Evolutionary conservation across 192 early-diverging fungal species (phyloP).

Genomic region (Neocallimastix lanati): DNA sequence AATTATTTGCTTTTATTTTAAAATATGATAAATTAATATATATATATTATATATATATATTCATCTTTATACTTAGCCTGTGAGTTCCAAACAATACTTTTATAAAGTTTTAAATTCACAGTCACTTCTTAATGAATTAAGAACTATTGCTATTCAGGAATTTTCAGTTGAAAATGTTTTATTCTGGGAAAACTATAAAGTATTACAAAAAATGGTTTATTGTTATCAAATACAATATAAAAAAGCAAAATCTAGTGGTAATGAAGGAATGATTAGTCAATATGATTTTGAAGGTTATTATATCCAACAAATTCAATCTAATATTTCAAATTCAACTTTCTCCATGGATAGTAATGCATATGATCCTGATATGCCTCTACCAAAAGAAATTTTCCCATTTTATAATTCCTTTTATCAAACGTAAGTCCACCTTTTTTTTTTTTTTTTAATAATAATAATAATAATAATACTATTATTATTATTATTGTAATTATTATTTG

Average conservation of each 20-base stretch:
- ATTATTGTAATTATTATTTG: no score
- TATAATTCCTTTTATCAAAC: neutral
- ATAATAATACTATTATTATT: neutral
- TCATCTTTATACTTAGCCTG: neutral
- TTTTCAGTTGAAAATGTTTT: no score
- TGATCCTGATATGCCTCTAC: neutral
- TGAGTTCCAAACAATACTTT: neutral
- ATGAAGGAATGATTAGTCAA: neutral
- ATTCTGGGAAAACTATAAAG: neutral
- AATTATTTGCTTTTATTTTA: no score
- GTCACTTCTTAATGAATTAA: neutral
- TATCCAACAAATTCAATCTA: neutral
- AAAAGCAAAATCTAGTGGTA: neutral
- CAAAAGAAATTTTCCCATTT: neutral
- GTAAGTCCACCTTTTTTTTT: neutral
- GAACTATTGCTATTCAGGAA: neutral
- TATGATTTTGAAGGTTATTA: neutral
- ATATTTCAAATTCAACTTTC: neutral
- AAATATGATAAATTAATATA: no score
- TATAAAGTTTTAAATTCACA: no score
- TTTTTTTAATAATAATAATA: neutral
- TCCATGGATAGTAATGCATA: neutral
- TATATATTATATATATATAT: no score
- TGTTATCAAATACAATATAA: neutral
- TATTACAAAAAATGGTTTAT: neutral